Evolutionary conservation across 176 grass and related monocot genomes (phyloP), one percentile per base, ranked within the genome.

Genomic region (Saccharum spontaneum): DNA sequence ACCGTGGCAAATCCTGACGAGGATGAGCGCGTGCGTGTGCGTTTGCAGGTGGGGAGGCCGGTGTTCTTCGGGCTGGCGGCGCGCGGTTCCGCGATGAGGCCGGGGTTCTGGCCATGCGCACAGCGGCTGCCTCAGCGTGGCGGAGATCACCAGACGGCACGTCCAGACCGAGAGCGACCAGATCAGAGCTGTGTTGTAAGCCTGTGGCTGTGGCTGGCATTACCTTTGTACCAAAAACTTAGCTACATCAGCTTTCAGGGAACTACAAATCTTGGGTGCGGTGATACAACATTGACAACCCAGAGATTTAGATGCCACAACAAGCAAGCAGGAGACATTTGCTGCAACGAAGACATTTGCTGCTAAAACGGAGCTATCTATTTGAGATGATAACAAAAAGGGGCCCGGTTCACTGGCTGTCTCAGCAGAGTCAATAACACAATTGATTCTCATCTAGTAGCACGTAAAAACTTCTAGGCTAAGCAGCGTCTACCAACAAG

Each of bases 31-130:
- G 71, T 65, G 7, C 6, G 1, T 24, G 26, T 81, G 24, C 5
- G 1, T 50, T 48, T 17, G 64, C 79, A 93, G 89, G 85, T 3
- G 33, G 33, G 94, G 18, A 92, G 94, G 11, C 74, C 90, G 48
- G 85, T 94, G 41, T 20, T 93, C 5, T 97, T 73, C n/a, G 92
- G 95, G 33, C 71, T 94, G 84, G 95, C 95, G 2, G 95, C 87
- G 41, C 84, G 88, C 3, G 95, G 92, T 34, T 34, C 33, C 33
- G 33, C 33, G 33, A 3, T 34, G 87, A 97, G 55, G 72, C 86
- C 1, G 90, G 92, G 1, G 92, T 84, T 93, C 72, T 91, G 5
- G 70, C 90, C 55, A 97, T 97, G 90, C 89, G 67, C 89, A 94
- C 61, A 85, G 88, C 38, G 95, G 92, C 41, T 86, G 92, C 84